These are phyloP conservation scores for Porodaedalea pini DNA, from an alignment of 1,284 basidiomycete species.

Conservation along the genomic window DNA sequence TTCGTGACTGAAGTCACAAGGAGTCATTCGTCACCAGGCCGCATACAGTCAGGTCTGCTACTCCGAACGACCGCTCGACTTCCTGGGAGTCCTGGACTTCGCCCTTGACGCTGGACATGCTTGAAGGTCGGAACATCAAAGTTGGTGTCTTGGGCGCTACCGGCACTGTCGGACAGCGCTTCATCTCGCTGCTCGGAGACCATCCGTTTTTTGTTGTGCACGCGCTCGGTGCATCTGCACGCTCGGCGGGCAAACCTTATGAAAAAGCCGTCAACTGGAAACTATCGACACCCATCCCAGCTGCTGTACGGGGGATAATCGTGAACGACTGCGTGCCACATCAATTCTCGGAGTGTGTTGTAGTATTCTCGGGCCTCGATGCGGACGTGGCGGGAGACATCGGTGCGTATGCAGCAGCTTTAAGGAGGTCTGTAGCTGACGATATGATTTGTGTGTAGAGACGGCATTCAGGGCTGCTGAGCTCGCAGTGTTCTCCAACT, in stretches of 20 bases:
- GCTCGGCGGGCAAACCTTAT: constrained; percentile 89
- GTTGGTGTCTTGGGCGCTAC: constrained; percentile 96
- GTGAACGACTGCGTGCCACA: constrained; percentile 80
- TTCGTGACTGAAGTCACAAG: no score
- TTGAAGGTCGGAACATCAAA: constrained; percentile 46
- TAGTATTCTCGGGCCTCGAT: constrained; percentile 95
- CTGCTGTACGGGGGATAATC: constrained; percentile 60
- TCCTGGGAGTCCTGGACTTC: neutral
- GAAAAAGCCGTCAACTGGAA: constrained; percentile 86
- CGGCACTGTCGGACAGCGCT: constrained; percentile 93
- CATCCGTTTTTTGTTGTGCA: constrained; percentile 93
- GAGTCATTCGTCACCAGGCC: no score
- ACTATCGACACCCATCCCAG: constrained; percentile 77
- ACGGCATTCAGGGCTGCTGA: constrained; percentile 84
- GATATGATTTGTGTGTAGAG: constrained; percentile 50
- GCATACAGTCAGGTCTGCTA: no score
- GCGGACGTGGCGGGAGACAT: constrained; percentile 93
- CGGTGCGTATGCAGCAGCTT: constrained; percentile 58
- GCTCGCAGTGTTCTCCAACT: constrained; percentile 93
- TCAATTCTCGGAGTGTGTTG: constrained; percentile 77
- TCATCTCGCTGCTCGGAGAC: constrained; percentile 82
- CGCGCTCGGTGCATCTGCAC: constrained; percentile 84
- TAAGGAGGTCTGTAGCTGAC: neutral
- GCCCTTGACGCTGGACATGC: constrained; percentile 21
- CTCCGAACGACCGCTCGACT: neutral